Conservation (phyloP, 1,284 basidiomycete species). For the Mycosarcoma mackinlayi region DNA sequence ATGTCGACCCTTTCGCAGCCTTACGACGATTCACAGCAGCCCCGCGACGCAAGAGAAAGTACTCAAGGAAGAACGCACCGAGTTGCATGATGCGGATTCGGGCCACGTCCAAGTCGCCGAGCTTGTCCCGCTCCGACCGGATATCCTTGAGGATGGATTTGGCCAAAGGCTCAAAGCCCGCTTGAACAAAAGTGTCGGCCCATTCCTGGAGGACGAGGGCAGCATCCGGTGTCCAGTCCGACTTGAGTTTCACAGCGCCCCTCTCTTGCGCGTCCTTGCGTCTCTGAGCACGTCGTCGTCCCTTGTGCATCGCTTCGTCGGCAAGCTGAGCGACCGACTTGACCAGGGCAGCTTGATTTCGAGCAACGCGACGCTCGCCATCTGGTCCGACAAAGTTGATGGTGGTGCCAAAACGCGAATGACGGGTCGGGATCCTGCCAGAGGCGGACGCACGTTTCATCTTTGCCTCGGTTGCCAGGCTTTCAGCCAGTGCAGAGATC, state of each 20-base stretch:
- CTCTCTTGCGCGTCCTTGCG: conserved; percentile 54
- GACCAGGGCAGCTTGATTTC: conserved; percentile 50
- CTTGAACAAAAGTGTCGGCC: conserved; percentile 63
- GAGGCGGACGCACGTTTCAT: conserved; percentile 38
- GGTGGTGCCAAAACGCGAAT: conserved; percentile 66
- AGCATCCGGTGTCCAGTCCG: conserved; percentile 58
- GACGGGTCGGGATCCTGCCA: conserved; percentile 45
- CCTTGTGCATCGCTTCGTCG: conserved; percentile 46
- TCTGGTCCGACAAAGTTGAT: conserved; percentile 62
- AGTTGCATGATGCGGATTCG: conserved; percentile 63
- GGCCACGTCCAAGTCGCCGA: conserved; percentile 63
- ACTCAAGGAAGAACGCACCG: conserved; percentile 64
- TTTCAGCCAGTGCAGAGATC: conserved; percentile 38
- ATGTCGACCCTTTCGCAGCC: conserved; percentile 4
- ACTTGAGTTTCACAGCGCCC: conserved; percentile 54
- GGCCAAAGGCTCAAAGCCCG: conserved; percentile 59
- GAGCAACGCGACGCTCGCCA: conserved; percentile 58
- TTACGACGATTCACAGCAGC: conserved; percentile 21
- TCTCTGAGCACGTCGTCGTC: conserved; percentile 41
- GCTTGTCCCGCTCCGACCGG: conserved; percentile 63
- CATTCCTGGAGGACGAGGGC: conserved; percentile 48
- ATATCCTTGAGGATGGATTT: conserved; percentile 63
- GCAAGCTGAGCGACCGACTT: conserved; percentile 59
- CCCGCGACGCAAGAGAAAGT: conserved; percentile 57
- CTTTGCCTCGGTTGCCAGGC: conserved; percentile 54